Evolutionary conservation across 331 rosid genomes (phyloP), one percentile per base, ranked within the genome.

Genomic region (Ulmus americana): DNA sequence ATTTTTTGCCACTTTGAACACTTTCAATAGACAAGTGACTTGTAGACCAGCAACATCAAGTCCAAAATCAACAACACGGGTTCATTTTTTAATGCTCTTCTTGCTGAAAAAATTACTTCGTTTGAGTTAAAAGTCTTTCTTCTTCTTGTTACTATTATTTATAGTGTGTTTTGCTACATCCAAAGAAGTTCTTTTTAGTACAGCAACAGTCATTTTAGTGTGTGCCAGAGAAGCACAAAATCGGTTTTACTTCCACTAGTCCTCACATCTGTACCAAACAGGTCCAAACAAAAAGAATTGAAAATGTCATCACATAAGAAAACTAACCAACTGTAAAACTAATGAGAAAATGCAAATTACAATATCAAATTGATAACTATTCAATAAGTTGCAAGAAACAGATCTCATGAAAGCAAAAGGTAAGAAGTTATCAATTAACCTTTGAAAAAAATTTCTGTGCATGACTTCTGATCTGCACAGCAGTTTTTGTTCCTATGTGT

Each of bases 381-480:
- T 56, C 16, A 44, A 45, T 39, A 43, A 55, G 39, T 65, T 51
- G 39, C 18, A 77, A 70, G 64, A 67, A 39, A 22, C n/a, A 74
- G 54, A 47, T 43, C 67, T 53, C 63, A 65, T 55, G 65, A 71
- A 80, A 73, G 71, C 47, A 65, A 51, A 69, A 76, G 74, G 63
- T 55, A 79, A 80, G 76, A 83, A 76, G 86, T 79, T 80, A 79
- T 67, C 70, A 59, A 78, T 75, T 74, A 70, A 94, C 98, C 98
- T 94, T 94, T 77, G 98, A 80, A 85, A 94, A 94, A 80, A 94
- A 94, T 73, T 94, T 94, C 74, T 94, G 98, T 12, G 98, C 98
- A 81, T 94, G 98, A 81, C 98, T 94, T 80, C 98, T 71, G 82
- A 94, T 94, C 83, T 94, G 98, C 77, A 94, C 98, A 63, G 98